Percentiles rank a stretch among this genome's conserved stretches.
Evolutionary conservation across 345 rosid species (phyloP).

Genomic region (Gossypium herbaceum): DNA sequence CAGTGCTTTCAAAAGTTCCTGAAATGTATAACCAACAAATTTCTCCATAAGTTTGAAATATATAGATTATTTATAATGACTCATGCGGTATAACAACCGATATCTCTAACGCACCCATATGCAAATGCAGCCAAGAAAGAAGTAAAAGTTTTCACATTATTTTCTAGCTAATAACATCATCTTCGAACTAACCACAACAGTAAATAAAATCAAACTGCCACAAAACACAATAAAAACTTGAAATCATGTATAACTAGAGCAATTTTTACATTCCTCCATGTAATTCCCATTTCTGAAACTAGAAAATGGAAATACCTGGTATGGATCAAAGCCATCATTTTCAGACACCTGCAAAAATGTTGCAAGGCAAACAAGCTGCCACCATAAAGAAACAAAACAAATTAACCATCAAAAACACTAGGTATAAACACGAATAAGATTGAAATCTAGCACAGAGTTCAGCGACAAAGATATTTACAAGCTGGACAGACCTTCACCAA

Average conservation of each 20-base stretch:
- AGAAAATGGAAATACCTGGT: slow-evolving; percentile 53
- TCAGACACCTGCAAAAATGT: slow-evolving; percentile 92
- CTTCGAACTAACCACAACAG: background rate
- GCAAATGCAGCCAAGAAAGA: background rate
- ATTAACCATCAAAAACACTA: background rate
- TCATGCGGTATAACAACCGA: background rate
- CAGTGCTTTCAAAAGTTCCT: slow-evolving; percentile 91
- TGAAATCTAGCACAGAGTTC: background rate
- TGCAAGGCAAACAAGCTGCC: slow-evolving; percentile 93
- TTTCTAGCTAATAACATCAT: background rate
- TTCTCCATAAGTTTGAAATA: background rate
- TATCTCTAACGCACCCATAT: background rate
- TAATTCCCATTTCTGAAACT: background rate
- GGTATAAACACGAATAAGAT: background rate
- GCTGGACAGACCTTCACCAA: slow-evolving; percentile 64
- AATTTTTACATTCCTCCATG: background rate
- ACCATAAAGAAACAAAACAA: slow-evolving; percentile 6
- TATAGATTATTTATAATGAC: background rate
- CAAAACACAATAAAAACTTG: background rate
- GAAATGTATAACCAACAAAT: slow-evolving; percentile 11
- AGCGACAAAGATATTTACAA: background rate
- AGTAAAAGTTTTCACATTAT: background rate
- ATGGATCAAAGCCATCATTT: slow-evolving; percentile 79
- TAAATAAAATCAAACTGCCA: background rate
- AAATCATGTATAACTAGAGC: background rate